Evolutionary conservation across 148 eudicot genomes (phyloP).

Genomic region (Chenopodium suecicum): DNA sequence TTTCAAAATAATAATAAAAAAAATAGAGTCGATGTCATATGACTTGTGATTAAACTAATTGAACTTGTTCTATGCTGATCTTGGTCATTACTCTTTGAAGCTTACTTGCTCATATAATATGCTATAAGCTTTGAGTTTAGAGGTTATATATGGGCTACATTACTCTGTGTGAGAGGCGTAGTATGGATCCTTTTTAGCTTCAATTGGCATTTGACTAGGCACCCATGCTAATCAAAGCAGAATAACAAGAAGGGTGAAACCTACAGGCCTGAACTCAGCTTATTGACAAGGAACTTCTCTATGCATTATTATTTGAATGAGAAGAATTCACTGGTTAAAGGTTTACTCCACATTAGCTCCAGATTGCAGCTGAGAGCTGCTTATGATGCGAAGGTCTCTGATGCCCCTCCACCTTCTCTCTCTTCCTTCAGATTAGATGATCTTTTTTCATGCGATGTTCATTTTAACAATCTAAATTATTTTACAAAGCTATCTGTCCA

Average conservation of each 20-base stretch:
- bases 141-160: neutral
- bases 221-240: slow-evolving; percentile 39
- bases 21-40: neutral
- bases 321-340: slow-evolving; percentile 38
- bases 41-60: neutral
- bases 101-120: neutral
- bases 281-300: slow-evolving; percentile 35
- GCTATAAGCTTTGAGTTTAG: slow-evolving; percentile 5
- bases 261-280: slow-evolving; percentile 35
- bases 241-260: slow-evolving; percentile 34
- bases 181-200: neutral
- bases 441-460: neutral
- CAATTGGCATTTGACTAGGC: slow-evolving; percentile 25
- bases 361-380: slow-evolving; percentile 44
- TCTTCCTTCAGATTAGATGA: neutral
- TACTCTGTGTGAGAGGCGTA: neutral
- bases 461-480: neutral
- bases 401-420: slow-evolving; percentile 9
- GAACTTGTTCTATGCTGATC: neutral
- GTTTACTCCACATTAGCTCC: slow-evolving; percentile 33
- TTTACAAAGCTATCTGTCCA: neutral
- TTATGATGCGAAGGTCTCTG: slow-evolving; percentile 38
- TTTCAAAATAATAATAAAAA: too few species aligned
- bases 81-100: neutral
- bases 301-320: slow-evolving; percentile 41